Evolutionary conservation across 345 rosid genomes (phyloP), one percentile per base, ranked within the genome.

Genomic region (Eucalyptus polyanthemos): DNA sequence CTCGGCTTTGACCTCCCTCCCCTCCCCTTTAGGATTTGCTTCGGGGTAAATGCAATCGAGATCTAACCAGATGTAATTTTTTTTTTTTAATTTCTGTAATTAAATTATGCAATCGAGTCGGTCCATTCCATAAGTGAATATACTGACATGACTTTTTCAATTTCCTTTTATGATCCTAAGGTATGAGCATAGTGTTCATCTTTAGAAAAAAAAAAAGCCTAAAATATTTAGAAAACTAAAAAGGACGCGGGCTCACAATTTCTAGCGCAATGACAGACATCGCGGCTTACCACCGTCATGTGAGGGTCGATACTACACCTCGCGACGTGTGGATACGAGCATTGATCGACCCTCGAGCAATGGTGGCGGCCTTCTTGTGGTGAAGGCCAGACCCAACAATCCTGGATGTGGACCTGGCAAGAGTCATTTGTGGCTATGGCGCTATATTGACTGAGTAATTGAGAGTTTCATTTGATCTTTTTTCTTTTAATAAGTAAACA

Each of bases 181-280:
- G 58, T 21, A 53, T 21, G 58, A 53, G 58, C 58, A 53, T 7
- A 51, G 9, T 7, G 22, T 51, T 17, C 22, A 51, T 17, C 54
- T 51, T 51, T 17, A 17, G 54, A 50, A 50, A 50, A 8, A 22
- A 54, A 24, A 24, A 56, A 10, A 56, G 62, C 62, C 62, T 11
- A 2, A 24, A 56, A 24, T 22, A 56, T 56, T 56, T 0, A 9
- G 29, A 56, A 24, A 56, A 10, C 3, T 56, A 56, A 24, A 4
- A 11, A 0, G 3, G 12, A 9, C 19, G 29, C 11, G 3, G 62
- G n/a, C n/a, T 24, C 3, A 6, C 22, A 51, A 51, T 51, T 22
- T 9, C 56, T 51, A 17, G 4, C 56, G 4, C 9, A 51, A 51
- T 51, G 56, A 51, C 4, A 16, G 65, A 8, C 29, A 5, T 11